Evolutionary conservation across 129 eudicot genomes (phyloP), one percentile per base, ranked within the genome.

Genomic region (Artemisia tridentata): DNA sequence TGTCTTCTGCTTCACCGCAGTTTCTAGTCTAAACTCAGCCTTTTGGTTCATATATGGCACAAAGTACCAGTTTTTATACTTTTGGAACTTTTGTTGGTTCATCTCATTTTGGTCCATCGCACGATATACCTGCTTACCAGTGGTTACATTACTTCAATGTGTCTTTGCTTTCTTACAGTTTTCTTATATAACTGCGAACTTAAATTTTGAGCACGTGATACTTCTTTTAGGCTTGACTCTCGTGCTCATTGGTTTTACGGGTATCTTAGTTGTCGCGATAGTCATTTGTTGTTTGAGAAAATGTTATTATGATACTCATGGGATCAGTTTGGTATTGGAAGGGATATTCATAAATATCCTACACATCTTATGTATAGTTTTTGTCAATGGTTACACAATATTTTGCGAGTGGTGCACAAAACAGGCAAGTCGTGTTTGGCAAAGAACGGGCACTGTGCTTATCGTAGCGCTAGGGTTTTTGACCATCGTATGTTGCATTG

Each of bases 361-460:
- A 16, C 29, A 68, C 1, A 11, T 68, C 3, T 50, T 68, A 51
- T 68, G 72, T 51, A 29, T 27, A 8, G 4, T 52, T 50, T 49
- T n/a, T 4, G 27, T 68, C 62, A 15, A 50, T 27, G 72, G 62
- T 31, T 68, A 68, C 27, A 16, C 61, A 4, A 9, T 27, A 31
- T 68, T 68, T 25, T 68, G 72, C 17, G 54, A 68, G 7, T 68
- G 72, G 72, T 68, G 47, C 43, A 25, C 31, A 68, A 68, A 53
- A 50, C 50, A 51, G 15, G 25, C 49, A 0, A 68, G 27, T 0
- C 43, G 12, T 27, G 49, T 68, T 27, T 68, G 61, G 62, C 27
- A 29, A 51, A 50, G 31, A 50, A 27, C 7, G 27, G 72, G 62
- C 13, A 29, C 51, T 50, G 10, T 51, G 20, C 17, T 68, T 51